Base-by-base conservation (phyloP, 257 asterid genomes). In the Solanum rostratum region DNA sequence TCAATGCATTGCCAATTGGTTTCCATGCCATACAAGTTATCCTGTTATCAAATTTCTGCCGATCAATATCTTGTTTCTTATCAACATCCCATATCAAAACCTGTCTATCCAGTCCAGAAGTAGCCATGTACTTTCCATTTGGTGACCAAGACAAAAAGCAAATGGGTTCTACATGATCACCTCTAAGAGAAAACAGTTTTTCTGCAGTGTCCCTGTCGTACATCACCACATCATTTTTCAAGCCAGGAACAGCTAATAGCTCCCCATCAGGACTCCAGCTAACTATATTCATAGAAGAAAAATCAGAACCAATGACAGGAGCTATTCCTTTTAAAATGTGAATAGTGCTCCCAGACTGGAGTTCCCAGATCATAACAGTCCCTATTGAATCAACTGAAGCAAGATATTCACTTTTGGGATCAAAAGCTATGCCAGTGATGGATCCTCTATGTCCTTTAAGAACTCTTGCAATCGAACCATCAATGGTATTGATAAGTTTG, bases 251-350 rank as follows among this genome's bases (percentile, higher is more conserved):
- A 52, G 99, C 98, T 87, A 97, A 87, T 89, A 94, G 83, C 81
- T 97, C 98, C 84, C 98, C 98, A 85, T 97, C 98, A 16, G 99
- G 98, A 88, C 97, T 94, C 98, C 98, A 97, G 71, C 93, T 92
- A 85, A 95, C 93, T 84, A 89, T 84, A 86, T 94, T 95, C 92
- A 89, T 83, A 54, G 85, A 78, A 9, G 97, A 90, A 84, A 84
- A 89, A 88, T 90, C 92, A 52, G 91, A 87, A 52, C 90, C 92
- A 88, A 94, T 86, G 84, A 91, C 87, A 68, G 98, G 98, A 87
- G 99, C 97, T 85, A 95, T 80, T 87, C 89, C 92, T 89, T 94
- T 93, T 22, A 97, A 97, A 52, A 92, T 91, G 84, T 95, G 95
- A 87, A 97, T 81, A 45, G 92, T 93, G 68, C 59, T 89, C 86